phyloP scores from a whole-genome alignment of 1,284 basidiomycete genomes.

The Pholiota adiposa region DNA sequence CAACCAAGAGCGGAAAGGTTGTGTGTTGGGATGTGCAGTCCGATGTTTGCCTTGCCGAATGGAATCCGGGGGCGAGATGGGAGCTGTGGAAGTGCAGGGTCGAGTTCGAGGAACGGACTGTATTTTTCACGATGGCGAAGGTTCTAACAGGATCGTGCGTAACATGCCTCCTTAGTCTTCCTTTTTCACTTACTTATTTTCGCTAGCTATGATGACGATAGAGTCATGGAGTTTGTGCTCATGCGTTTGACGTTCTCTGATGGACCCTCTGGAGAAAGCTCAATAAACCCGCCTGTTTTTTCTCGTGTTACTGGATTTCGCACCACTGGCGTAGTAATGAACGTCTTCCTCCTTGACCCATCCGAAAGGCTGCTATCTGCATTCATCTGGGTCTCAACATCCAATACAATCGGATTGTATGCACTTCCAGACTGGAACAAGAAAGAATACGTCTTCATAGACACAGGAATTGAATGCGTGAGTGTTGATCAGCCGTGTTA shows the following conservation, averaged over 20 bases:
- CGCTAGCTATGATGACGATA: conserved; percentile 47
- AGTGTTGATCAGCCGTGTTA: conserved; percentile 34
- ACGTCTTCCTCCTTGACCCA: conserved; percentile 75
- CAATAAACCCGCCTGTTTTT: conserved; percentile 46
- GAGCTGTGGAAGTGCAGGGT: conserved; percentile 79
- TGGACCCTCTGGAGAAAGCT: conserved; percentile 36
- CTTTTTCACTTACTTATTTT: conserved; percentile 8
- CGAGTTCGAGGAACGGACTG: conserved; percentile 70
- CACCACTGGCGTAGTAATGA: conserved; percentile 73
- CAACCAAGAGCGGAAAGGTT: conserved; percentile 74
- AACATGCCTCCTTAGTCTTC: neutral
- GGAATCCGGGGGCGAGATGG: conserved; percentile 69
- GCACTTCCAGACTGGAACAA: conserved; percentile 69
- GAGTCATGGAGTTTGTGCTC: conserved; percentile 60
- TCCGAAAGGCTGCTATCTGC: conserved; percentile 61
- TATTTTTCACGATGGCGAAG: conserved; percentile 77
- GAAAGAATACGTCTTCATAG: conserved; percentile 67
- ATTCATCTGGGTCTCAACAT: conserved; percentile 62
- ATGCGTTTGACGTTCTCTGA: conserved; percentile 59
- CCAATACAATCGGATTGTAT: conserved; percentile 61
- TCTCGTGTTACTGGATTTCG: conserved; percentile 61
- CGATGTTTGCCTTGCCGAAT: conserved; percentile 62
- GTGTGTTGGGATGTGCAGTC: conserved; percentile 75
- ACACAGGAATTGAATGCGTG: conserved; percentile 74
- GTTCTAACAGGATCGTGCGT: conserved; percentile 57